A percentile compares a stretch with the other conserved stretches of the same genome.
These are phyloP conservation scores for Acorus calamus DNA, from an alignment of 106 monocot species.

Conservation along the genomic window DNA sequence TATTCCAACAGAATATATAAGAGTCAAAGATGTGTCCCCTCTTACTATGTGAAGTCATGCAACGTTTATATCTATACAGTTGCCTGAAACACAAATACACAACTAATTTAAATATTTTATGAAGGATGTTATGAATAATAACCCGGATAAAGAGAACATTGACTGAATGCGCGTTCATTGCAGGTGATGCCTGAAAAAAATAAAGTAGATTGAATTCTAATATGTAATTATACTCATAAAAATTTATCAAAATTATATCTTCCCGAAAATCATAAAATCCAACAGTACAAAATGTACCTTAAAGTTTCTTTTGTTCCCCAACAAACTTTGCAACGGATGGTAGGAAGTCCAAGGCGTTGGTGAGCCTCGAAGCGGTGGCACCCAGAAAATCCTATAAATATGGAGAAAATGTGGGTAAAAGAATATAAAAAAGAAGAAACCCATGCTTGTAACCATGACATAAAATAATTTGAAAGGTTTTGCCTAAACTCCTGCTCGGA, in stretches of 20 bases:
- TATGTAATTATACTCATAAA: no score
- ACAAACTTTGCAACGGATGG: conserved; percentile 84
- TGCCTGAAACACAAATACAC: no score
- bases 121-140: no score
- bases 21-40: no score
- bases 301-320: conserved; percentile 93
- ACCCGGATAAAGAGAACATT: no score
- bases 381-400: conserved; percentile 76
- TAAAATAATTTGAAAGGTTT: no score
- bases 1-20: no score
- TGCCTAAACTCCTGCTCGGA: not conserved
- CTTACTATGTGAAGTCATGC: no score
- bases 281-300: conserved; percentile 21
- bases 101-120: no score
- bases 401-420: not conserved
- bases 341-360: conserved; percentile 86
- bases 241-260: not conserved
- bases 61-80: no score
- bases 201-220: not conserved
- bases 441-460: no score
- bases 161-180: not conserved
- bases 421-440: not conserved
- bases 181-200: conserved; percentile 8
- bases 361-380: conserved; percentile 97
- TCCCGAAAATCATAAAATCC: not conserved